Evolutionary conservation across 768 basidiomycete species (phyloP), one percentile per base, ranked within the genome.

Genomic region (Lyophyllum semitale): DNA sequence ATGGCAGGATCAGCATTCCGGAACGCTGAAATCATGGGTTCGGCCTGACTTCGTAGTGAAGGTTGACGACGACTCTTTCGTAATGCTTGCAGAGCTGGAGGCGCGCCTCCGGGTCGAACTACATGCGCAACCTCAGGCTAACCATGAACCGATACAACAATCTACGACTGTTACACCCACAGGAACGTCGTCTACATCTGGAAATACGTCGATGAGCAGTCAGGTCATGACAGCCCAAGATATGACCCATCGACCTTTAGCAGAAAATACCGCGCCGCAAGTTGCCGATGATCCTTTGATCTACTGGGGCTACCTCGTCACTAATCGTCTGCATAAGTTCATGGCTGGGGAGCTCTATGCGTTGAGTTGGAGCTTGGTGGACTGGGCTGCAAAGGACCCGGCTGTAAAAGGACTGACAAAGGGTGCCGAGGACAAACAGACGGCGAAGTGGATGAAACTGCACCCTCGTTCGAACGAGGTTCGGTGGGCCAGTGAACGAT

Each of bases 311-410:
- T 93, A 93, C 66, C 85, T 96, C 32, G 89, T 97, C 38, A 94
- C 93, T 59, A 91, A 95, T 64, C 75, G 85, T 22, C 85, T 95
- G 63, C 88, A 94, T 63, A 78, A 83, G 35, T 98, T 97, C 72
- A 97, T 98, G 95, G 95, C 84, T 3, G 95, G 95, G 17, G 95
- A 98, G 71, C 72, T 94, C 55, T 98, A 98, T 69, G 93, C 87
- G 6, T 75, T 98, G 29, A 93, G 89, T 46, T 92, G 89, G 83
- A 88, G 88, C 63, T 78, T 98, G 55, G 92, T 94, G 29, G 80
- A 88, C 59, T 96, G 92, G 88, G 78, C 93, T 12, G 84, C 92
- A n/a, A 85, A 80, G 51, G 90, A 93, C 56, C 78, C 86, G 5
- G 72, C 74, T 8, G 79, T 95, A 30, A 85, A 85, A 61, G 76